phyloP scores from a whole-genome alignment of 768 basidiomycete genomes.

The Lanmaoa pseudosensibilis region DNA sequence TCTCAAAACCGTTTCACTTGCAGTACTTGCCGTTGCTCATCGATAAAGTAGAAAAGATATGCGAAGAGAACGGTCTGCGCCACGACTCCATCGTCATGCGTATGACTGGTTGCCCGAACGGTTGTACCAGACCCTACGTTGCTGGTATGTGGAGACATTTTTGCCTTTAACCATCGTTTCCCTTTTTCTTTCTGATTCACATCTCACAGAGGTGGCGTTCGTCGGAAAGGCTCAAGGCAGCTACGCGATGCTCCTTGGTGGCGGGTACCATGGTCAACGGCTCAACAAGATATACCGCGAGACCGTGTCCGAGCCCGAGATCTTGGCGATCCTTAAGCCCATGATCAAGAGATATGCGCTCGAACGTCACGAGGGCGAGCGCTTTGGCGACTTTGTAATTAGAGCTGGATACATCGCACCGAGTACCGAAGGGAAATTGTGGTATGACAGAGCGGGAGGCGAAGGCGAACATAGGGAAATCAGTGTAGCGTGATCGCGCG shows the following conservation, averaged over 20 bases:
- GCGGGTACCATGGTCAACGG: constrained; percentile 91
- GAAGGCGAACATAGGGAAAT: constrained; percentile 58
- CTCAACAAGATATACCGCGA: constrained; percentile 96
- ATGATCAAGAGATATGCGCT: constrained; percentile 95
- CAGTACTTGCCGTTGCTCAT: constrained; percentile 91
- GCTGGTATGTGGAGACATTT: constrained; percentile 53
- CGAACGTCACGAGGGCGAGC: constrained; percentile 84
- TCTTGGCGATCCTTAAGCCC: constrained; percentile 80
- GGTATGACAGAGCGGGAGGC: constrained; percentile 85
- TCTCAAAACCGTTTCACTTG: constrained; percentile 37
- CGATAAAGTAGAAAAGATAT: constrained; percentile 92
- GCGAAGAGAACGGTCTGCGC: constrained; percentile 89
- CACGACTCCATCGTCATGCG: constrained; percentile 97
- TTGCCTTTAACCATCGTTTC: background rate
- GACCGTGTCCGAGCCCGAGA: constrained; percentile 87
- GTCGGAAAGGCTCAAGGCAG: constrained; percentile 93
- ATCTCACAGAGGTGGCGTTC: constrained; percentile 79
- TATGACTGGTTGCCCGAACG: constrained; percentile 97
- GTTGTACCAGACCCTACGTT: constrained; percentile 90
- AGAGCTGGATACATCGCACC: constrained; percentile 87
- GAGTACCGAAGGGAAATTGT: constrained; percentile 78
- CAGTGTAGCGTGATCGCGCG: constrained; percentile 8
- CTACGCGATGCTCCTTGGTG: constrained; percentile 94
- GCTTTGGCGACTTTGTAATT: constrained; percentile 94
- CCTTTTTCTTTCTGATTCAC: background rate